Evolutionary conservation across 495 filamentous ascomycete species (phyloP).

Genomic region (Copromyces sp.): DNA sequence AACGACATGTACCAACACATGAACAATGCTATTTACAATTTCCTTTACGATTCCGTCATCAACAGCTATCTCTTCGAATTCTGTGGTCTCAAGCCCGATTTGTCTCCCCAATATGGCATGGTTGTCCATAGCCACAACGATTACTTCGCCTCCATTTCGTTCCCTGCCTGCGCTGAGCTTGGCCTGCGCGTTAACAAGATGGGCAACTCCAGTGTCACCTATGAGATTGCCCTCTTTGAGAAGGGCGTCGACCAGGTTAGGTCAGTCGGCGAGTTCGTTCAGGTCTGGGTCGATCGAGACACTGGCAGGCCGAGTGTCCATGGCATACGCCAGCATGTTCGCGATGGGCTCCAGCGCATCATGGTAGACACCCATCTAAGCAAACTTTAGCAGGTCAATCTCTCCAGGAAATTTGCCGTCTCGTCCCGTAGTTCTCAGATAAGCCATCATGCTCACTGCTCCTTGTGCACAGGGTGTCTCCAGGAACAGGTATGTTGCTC

Average conservation of each 20-base stretch:
- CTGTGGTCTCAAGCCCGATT: constrained; percentile 63
- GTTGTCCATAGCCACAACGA: constrained; percentile 77
- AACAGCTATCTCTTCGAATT: constrained; percentile 80
- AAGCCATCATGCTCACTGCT: not conserved
- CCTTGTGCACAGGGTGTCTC: not conserved
- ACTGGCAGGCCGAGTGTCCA: constrained; percentile 51
- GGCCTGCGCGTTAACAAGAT: constrained; percentile 75
- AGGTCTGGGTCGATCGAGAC: constrained; percentile 77
- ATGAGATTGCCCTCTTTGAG: constrained; percentile 84
- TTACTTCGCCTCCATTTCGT: constrained; percentile 76
- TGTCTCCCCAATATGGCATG: constrained; percentile 60
- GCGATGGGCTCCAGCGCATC: constrained; percentile 42
- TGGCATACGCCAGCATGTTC: constrained; percentile 48
- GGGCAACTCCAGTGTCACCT: constrained; percentile 80
- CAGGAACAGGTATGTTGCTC: not conserved
- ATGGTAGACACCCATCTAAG: constrained; percentile 1
- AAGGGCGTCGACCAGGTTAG: constrained; percentile 62
- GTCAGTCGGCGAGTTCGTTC: constrained; percentile 77
- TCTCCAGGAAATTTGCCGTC: not conserved
- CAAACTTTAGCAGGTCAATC: constrained; percentile 7
- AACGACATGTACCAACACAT: constrained; percentile 92
- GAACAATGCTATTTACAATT: constrained; percentile 78
- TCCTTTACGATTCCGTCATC: constrained; percentile 77
- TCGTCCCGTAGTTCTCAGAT: not conserved
- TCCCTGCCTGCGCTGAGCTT: constrained; percentile 72